Base-by-base conservation (phyloP, 108 stramenopile species). In the Nitzschia sp. region DNA sequence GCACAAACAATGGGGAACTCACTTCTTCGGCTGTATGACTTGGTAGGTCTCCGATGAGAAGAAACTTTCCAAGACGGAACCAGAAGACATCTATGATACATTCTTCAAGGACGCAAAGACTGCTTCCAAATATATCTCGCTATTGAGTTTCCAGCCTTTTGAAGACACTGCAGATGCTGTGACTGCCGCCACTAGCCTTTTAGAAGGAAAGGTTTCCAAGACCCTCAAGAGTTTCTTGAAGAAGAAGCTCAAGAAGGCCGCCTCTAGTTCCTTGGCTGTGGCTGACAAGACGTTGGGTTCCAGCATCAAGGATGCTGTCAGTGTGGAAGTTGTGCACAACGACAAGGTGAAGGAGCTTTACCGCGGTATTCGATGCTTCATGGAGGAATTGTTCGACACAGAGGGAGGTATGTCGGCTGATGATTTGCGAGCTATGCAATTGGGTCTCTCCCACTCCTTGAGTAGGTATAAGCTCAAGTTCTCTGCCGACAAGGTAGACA, bases 401-500 rank as follows among this genome's bases (percentile, higher is more conserved):
- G 69, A 75, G 11, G 75, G 69, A 17, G 84, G 80, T 43, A 76
- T 83, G 53, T 66, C 76, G 11, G 78, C 71, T 3, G 77, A 70
- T 14, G 93, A 94, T 73, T 62, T 94, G 44, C 79, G 80, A 57
- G 90, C 93, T 37, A 99, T 99, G 98, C 93, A 93, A 62, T 79
- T 99, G 37, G 99, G 99, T 52, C 79, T 99, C 40, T 88, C 86
- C 50, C 99, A 99, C 82, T 94, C 93, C 5, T 83, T 99, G 11
- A 91, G 89, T 51, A 84, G 99, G 26, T 99, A 99, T 86, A 99
- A 99, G 81, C 87, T 99, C 72, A 99, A 99, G 85, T 99, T 99
- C 70, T 95, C 93, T 25, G 95, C 98, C 9, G 99, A 99, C 75
- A 99, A 99, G 84, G 98, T 99, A 38, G 99, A 99, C 84, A 98